Conservation (phyloP, 2,329 filamentous ascomycete species). For the Talaromyces pinophilus region DNA sequence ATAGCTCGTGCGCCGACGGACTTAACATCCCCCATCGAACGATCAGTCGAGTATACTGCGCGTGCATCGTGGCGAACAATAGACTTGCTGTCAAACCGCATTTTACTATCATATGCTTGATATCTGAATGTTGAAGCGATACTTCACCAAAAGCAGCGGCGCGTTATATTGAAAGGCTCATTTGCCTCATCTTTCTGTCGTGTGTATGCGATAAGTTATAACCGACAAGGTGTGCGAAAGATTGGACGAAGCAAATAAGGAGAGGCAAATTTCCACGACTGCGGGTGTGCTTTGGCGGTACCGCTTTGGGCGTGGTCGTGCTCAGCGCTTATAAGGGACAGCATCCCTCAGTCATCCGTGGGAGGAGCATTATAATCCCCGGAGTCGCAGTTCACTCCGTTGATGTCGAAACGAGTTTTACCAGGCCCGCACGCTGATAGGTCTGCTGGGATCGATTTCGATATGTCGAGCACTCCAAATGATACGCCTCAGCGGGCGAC, state of each 20-base stretch:
- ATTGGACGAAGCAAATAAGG: not conserved
- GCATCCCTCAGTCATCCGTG: not conserved
- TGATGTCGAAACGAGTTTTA: constrained; percentile 23
- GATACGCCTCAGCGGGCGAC: constrained; percentile 55
- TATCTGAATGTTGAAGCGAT: constrained; percentile 3
- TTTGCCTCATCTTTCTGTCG: not conserved
- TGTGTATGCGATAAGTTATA: constrained; percentile 2
- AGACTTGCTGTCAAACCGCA: not conserved
- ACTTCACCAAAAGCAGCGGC: not conserved
- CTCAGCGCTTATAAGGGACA: not conserved
- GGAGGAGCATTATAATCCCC: not conserved
- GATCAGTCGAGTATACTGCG: not conserved
- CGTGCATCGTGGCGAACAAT: not conserved
- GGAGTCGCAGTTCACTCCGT: constrained; percentile 5
- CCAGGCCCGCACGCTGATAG: constrained; percentile 24
- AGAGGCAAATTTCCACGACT: not conserved
- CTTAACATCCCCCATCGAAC: not conserved
- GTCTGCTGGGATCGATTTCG: constrained; percentile 29
- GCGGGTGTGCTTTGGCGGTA: not conserved
- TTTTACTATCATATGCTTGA: not conserved
- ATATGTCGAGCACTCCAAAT: constrained; percentile 44
- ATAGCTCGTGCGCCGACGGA: constrained; percentile 1
- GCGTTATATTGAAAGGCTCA: constrained; percentile 2
- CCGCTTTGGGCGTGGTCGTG: not conserved
- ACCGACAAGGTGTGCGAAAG: not conserved